These are phyloP conservation scores for Nepenthes mirabilis DNA, from an alignment of 148 eudicot genomes.

Conservation along the genomic window DNA sequence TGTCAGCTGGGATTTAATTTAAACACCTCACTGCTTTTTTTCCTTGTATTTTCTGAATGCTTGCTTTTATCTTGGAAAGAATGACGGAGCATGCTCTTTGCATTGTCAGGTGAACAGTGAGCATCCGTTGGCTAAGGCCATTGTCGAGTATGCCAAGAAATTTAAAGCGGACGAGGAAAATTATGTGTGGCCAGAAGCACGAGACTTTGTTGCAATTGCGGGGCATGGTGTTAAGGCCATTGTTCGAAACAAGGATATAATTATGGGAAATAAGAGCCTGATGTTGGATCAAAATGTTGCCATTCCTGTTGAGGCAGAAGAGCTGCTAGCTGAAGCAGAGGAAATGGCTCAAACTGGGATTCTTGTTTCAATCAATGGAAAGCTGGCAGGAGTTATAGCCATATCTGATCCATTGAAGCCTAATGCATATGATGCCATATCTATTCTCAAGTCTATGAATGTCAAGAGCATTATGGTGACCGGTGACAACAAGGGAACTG, in stretches of 20 bases:
- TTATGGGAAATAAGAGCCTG: slow-evolving; percentile 76
- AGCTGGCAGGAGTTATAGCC: slow-evolving; percentile 53
- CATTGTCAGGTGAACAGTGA: slow-evolving; percentile 67
- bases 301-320: slow-evolving; percentile 55
- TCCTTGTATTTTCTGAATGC: not conserved
- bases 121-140: slow-evolving; percentile 89
- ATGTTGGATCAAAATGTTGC: slow-evolving; percentile 45
- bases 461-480: slow-evolving; percentile 74
- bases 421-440: slow-evolving; percentile 61
- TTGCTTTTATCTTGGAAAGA: not conserved
- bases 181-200: slow-evolving; percentile 52
- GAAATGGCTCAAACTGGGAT: slow-evolving; percentile 77
- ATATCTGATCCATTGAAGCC: slow-evolving; percentile 88
- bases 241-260: slow-evolving; percentile 44
- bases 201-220: slow-evolving; percentile 48
- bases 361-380: slow-evolving; percentile 51
- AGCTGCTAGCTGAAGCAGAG: slow-evolving; percentile 61
- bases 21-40: too few species aligned
- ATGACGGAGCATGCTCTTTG: not conserved
- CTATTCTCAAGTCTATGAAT: slow-evolving; percentile 82
- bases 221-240: slow-evolving; percentile 80
- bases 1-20: not conserved
- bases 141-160: slow-evolving; percentile 76
- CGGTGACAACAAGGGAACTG: slow-evolving; percentile 94
- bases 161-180: slow-evolving; percentile 48